phyloP scores from a whole-genome alignment of 2,329 filamentous ascomycete species.

The Stachybotrys chartarum region DNA sequence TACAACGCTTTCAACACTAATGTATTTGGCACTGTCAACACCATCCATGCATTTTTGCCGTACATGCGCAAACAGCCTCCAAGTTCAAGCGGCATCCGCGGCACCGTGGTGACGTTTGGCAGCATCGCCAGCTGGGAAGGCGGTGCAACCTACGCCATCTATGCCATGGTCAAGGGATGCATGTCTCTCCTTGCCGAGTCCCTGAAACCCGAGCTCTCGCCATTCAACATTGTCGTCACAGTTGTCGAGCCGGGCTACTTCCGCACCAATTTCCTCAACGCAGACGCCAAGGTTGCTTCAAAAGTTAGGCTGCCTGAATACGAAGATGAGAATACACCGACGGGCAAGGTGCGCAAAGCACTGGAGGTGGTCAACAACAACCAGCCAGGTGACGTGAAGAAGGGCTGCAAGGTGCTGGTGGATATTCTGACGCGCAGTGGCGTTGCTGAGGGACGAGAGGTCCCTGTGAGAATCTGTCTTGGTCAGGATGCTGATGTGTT shows the following conservation, averaged over 20 bases:
- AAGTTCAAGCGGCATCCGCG: slow-evolving; percentile 14
- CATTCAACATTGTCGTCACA: slow-evolving; percentile 35
- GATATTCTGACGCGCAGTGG: slow-evolving; percentile 48
- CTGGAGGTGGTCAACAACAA: slow-evolving; percentile 33
- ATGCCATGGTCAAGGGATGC: slow-evolving; percentile 38
- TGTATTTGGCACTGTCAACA: slow-evolving; percentile 43
- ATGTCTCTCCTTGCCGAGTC: slow-evolving; percentile 36
- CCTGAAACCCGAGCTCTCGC: slow-evolving; percentile 32
- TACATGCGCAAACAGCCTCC: slow-evolving; percentile 32
- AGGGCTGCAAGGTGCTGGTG: slow-evolving; percentile 43
- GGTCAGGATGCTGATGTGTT: slow-evolving; percentile 40
- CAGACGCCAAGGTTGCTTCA: slow-evolving; percentile 15
- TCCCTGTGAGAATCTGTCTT: slow-evolving; percentile 47
- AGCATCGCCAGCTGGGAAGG: slow-evolving; percentile 37
- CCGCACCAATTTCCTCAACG: slow-evolving; percentile 40
- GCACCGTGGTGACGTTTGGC: slow-evolving; percentile 35
- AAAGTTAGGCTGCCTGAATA: slow-evolving; percentile 25
- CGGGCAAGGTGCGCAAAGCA: slow-evolving; percentile 16
- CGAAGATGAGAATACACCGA: slow-evolving; percentile 18
- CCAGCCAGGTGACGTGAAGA: slow-evolving; percentile 48
- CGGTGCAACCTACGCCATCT: slow-evolving; percentile 28
- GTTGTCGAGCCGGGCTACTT: slow-evolving; percentile 47
- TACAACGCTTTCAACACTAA: slow-evolving; percentile 41
- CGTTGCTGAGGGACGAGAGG: slow-evolving; percentile 34
- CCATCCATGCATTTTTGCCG: slow-evolving; percentile 39